Evolutionary conservation across 345 rosid genomes (phyloP).

Genomic region (Eucalyptus polybractea): DNA sequence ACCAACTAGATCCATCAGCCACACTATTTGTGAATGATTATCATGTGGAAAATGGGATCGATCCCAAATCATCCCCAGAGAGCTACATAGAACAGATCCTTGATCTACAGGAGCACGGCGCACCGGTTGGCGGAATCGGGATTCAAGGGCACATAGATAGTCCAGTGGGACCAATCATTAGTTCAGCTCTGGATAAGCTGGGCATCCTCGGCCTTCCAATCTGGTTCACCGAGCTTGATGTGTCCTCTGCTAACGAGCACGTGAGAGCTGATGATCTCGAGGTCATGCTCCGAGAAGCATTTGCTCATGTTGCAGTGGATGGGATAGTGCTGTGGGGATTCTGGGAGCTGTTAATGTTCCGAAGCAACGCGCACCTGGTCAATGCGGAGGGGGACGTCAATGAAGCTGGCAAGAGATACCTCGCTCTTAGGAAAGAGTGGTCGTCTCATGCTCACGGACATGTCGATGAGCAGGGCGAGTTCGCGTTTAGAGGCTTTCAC

Average conservation of each 20-base stretch:
- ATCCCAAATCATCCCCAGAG: constrained; percentile 65
- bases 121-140: constrained; percentile 89
- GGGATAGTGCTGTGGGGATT: constrained; percentile 98
- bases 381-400: constrained; percentile 84
- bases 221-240: constrained; percentile 95
- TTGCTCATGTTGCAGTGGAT: constrained; percentile 85
- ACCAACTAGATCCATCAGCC: constrained; percentile 60
- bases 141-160: constrained; percentile 80
- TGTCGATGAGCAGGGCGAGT: constrained; percentile 40
- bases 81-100: constrained; percentile 68
- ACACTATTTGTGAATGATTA: constrained; percentile 78
- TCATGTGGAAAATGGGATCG: constrained; percentile 82
- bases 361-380: constrained; percentile 67
- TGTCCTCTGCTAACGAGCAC: constrained; percentile 60
- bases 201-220: constrained; percentile 78
- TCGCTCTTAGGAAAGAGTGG: constrained; percentile 73
- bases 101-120: constrained; percentile 64
- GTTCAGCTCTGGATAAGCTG: constrained; percentile 63
- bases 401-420: constrained; percentile 71
- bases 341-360: constrained; percentile 75
- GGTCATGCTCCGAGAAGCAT: constrained; percentile 89
- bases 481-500: constrained; percentile 73
- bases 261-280: constrained; percentile 87
- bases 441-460: constrained; percentile 34
- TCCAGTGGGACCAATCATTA: constrained; percentile 66